Evolutionary conservation across 78 protist species (phyloP).

Genomic region (Cavenderia fasciculata): DNA sequence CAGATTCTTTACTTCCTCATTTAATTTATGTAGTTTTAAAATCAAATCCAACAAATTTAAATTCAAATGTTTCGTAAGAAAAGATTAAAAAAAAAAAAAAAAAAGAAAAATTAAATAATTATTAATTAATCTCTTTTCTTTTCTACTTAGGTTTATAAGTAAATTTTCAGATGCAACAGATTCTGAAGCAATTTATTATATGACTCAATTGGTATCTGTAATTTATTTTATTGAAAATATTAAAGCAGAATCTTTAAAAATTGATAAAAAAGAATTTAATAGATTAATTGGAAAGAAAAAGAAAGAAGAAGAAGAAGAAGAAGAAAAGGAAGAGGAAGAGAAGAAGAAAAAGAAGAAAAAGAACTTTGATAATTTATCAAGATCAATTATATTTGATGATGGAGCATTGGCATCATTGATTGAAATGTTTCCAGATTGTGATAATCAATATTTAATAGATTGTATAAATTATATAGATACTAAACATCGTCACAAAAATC

Average conservation of each 20-base stretch:
- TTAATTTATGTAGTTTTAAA: constrained; percentile 35
- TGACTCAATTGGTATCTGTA: constrained; percentile 46
- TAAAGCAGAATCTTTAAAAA: constrained; percentile 24
- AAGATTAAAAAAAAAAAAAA: background rate
- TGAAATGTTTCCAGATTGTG: constrained; percentile 74
- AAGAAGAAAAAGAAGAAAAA: too few relatives aligned
- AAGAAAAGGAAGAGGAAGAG: too few relatives aligned
- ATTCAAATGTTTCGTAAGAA: constrained; percentile 43
- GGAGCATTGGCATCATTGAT: constrained; percentile 43
- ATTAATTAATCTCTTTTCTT: background rate
- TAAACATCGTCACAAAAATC: constrained; percentile 22
- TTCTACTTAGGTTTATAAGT: constrained; percentile 56
- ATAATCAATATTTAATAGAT: constrained; percentile 27
- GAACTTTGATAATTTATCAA: too few relatives aligned
- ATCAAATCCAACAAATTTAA: constrained; percentile 36
- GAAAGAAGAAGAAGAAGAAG: too few relatives aligned
- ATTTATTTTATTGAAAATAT: constrained; percentile 62
- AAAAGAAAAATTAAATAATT: background rate
- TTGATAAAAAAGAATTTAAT: constrained; percentile 63
- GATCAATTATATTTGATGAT: constrained; percentile 12
- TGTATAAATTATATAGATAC: constrained; percentile 54
- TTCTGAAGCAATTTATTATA: constrained; percentile 63
- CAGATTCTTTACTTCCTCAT: constrained; percentile 59
- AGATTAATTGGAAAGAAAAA: constrained; percentile 38
- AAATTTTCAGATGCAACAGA: constrained; percentile 58